These are phyloP conservation scores for Colletotrichum salicis DNA, from an alignment of 2,329 filamentous ascomycete species.

Conservation along the genomic window DNA sequence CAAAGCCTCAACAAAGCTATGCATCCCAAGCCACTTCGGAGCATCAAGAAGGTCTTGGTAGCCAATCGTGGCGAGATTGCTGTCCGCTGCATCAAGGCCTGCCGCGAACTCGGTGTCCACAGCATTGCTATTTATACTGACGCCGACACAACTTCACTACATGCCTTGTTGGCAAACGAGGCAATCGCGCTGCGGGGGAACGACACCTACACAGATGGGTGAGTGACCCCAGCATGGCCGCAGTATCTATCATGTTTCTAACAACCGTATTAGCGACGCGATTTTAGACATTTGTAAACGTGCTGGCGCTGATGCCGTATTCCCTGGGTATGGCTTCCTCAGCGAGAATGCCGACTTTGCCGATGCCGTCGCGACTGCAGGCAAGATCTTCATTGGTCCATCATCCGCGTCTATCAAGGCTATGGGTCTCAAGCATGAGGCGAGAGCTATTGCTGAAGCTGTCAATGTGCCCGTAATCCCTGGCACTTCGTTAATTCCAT, in stretches of 20 bases:
- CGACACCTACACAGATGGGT: conserved; percentile 4
- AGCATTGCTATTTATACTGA: conserved; percentile 69
- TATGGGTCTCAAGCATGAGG: conserved; percentile 69
- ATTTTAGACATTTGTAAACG: conserved; percentile 47
- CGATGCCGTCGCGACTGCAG: conserved; percentile 58
- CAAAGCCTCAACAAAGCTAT: not conserved
- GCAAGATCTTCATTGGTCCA: conserved; percentile 69
- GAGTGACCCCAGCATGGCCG: not conserved
- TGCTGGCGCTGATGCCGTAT: conserved; percentile 62
- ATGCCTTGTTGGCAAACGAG: conserved; percentile 64
- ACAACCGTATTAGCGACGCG: not conserved
- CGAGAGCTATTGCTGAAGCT: conserved; percentile 43
- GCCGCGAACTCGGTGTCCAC: conserved; percentile 59
- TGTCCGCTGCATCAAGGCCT: conserved; percentile 56
- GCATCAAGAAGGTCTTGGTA: conserved; percentile 54
- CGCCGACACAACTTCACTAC: conserved; percentile 63
- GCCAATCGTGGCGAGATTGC: conserved; percentile 71
- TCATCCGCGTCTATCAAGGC: conserved; percentile 61
- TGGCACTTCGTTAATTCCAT: conserved; percentile 40
- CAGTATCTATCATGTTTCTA: not conserved
- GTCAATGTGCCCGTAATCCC: conserved; percentile 56
- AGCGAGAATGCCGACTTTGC: conserved; percentile 72
- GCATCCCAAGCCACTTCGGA: not conserved
- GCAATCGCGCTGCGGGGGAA: conserved; percentile 54
- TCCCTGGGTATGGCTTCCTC: conserved; percentile 74